Evolutionary conservation across 352 stramenopile genomes (phyloP), one percentile per base, ranked within the genome.

Genomic region (Phytopythium cucurbitacearum): DNA sequence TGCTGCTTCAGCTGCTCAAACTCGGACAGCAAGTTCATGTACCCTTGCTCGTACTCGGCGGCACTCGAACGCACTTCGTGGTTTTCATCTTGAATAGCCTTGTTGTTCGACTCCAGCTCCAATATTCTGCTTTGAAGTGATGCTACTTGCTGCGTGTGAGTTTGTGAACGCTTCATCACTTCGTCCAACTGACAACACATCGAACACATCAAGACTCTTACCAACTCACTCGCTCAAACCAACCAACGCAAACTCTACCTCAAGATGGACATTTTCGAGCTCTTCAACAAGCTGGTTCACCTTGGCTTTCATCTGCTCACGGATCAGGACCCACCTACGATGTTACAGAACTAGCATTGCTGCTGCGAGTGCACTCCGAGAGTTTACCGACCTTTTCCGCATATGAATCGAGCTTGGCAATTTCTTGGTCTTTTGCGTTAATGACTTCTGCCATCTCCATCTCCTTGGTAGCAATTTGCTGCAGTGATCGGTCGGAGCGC

Each of bases 31-130:
- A 91, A 45, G 11, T 69, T 44, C 56, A 87, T 55, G 52, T 89
- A 91, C 3, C 71, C 75, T 53, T 87, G 80, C 40, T 91, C 80
- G 49, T 87, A 91, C 49, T 91, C 75, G 9, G 56, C 67, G 21
- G 77, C 72, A 35, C 71, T 64, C 10, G 58, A 67, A 5, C 73
- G 66, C 1, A 69, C 46, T 11, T 81, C 73, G 1, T 50, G 60
- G 12, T 81, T 65, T 7, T 80, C 62, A 5, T 76, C 46, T 45
- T 73, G 55, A n/a, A 87, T 46, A 15, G 58, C 65, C 3, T 85
- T 60, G 12, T 59, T 85, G 38, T 34, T 67, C n/a, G 15, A 55
- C 55, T 52, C 55, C 54, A 56, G 62, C 46, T 78, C 60, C 34
- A 77, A 56, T 7, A 69, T 48, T 6, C 54, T 54, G 40, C 56